phyloP scores from a whole-genome alignment of 192 early-diverging fungal genomes.

The Coemansia sp. region DNA sequence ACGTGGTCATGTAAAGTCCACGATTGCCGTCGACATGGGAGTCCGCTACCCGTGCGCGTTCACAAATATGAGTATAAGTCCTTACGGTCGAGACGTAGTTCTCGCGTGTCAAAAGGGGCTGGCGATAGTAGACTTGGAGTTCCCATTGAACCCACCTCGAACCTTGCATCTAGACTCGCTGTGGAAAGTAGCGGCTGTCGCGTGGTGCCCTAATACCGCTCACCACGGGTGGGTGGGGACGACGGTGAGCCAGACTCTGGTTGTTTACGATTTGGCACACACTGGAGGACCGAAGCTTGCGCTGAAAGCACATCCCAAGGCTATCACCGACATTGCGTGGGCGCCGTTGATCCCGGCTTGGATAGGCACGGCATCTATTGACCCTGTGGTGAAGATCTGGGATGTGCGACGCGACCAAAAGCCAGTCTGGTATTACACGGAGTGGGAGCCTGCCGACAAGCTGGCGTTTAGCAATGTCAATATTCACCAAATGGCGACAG shows the following conservation, averaged over 20 bases:
- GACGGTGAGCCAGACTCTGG: slow-evolving; percentile 44
- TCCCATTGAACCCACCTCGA: slow-evolving; percentile 39
- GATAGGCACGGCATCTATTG: slow-evolving; percentile 52
- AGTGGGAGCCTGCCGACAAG: slow-evolving; percentile 50
- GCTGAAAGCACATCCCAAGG: slow-evolving; percentile 43
- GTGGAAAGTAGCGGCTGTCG: slow-evolving; percentile 45
- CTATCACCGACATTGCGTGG: slow-evolving; percentile 55
- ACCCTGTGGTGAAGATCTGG: slow-evolving; percentile 55
- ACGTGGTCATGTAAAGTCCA: slow-evolving; percentile 24
- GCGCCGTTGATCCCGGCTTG: slow-evolving; percentile 39
- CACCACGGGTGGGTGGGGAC: slow-evolving; percentile 53
- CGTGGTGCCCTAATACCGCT: slow-evolving; percentile 41
- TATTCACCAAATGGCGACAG: slow-evolving; percentile 45
- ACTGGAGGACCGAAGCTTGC: slow-evolving; percentile 37
- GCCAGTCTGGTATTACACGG: slow-evolving; percentile 52
- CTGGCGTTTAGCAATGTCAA: slow-evolving; percentile 45
- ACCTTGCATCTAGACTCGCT: slow-evolving; percentile 30
- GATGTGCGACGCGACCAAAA: slow-evolving; percentile 48
- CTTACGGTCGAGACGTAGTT: slow-evolving; percentile 51
- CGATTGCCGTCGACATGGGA: slow-evolving; percentile 40
- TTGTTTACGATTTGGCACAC: slow-evolving; percentile 45
- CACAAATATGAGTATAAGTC: slow-evolving; percentile 50
- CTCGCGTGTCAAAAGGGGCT: slow-evolving; percentile 45
- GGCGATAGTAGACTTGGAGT: slow-evolving; percentile 49
- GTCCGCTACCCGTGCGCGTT: slow-evolving; percentile 42